A percentile compares a stretch with the other conserved stretches of the same genome.
Evolutionary conservation across 1,139 yeast species (phyloP).

Genomic region (Nakaseomyces glabratus): DNA sequence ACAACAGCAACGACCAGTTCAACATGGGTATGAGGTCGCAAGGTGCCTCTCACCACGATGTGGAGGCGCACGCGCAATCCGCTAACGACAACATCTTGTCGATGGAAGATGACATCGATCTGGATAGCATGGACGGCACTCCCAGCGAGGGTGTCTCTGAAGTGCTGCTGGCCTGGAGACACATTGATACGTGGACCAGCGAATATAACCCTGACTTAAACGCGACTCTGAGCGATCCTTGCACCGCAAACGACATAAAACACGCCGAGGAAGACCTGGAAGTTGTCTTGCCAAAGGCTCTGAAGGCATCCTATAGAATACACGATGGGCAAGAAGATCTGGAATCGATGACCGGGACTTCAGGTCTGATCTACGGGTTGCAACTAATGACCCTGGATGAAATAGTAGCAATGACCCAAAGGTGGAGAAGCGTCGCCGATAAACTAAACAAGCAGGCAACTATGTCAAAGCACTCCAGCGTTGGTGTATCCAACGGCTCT

Average conservation of each 20-base stretch:
- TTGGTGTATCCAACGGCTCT: conserved; percentile 1
- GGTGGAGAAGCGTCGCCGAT: conserved; percentile 58
- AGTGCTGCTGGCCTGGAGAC: conserved; percentile 59
- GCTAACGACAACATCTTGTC: conserved; percentile 10
- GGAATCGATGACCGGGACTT: conserved; percentile 41
- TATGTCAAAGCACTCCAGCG: conserved; percentile 8
- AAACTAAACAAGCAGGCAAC: conserved; percentile 33
- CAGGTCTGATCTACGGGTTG: conserved; percentile 57
- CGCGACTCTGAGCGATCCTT: conserved; percentile 52
- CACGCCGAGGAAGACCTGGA: conserved; percentile 60
- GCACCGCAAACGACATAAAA: conserved; percentile 51
- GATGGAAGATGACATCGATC: conserved; percentile 10
- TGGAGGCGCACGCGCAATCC: conserved; percentile 15
- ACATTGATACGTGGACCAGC: conserved; percentile 52
- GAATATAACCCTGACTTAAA: conserved; percentile 48
- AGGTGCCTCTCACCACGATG: conserved; percentile 13
- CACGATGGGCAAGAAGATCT: conserved; percentile 63
- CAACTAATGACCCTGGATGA: conserved; percentile 59
- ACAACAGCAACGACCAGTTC: conserved; percentile 37
- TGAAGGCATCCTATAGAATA: conserved; percentile 47
- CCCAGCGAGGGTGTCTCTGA: conserved; percentile 53
- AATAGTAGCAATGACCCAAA: conserved; percentile 51
- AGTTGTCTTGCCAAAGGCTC: conserved; percentile 49
- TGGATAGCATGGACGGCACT: conserved; percentile 12
- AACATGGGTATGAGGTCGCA: conserved; percentile 22